Percentiles rank a stretch among this genome's conserved stretches.
Evolutionary conservation across 1,284 basidiomycete species (phyloP).

Genomic region (Cutaneotrichosporon mucoides): DNA sequence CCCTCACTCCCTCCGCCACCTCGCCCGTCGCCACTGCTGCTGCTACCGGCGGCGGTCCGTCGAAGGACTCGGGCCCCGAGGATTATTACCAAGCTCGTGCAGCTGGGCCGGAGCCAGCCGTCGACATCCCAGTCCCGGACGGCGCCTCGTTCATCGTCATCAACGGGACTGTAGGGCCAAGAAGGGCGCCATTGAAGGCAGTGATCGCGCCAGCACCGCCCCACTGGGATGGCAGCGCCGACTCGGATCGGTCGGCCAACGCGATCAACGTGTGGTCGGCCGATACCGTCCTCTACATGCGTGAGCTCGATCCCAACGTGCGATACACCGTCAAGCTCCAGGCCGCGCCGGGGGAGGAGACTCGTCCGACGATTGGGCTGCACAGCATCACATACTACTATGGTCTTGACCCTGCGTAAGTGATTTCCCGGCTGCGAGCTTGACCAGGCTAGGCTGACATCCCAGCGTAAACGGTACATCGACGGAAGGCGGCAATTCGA

Average conservation of each 20-base stretch:
- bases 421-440: not conserved
- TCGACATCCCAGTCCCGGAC: not conserved
- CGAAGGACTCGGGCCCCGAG: not conserved
- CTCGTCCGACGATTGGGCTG: not conserved
- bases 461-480: not conserved
- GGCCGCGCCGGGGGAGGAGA: too few species aligned
- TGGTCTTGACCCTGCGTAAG: not conserved
- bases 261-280: not conserved
- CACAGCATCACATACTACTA: not conserved
- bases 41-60: not conserved
- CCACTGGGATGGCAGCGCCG: too few species aligned
- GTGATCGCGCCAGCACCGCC: not conserved
- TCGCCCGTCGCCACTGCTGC: too few species aligned
- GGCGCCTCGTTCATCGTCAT: not conserved
- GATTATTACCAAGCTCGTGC: not conserved
- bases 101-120: too few species aligned
- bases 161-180: not conserved
- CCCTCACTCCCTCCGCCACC: too few species aligned
- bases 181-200: not conserved
- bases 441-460: not conserved
- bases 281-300: not conserved
- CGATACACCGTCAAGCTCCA: not conserved
- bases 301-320: not conserved
- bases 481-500: not conserved
- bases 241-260: not conserved